These are phyloP conservation scores for Heterobasidion occidentale DNA, from an alignment of 1,284 basidiomycete genomes.

Conservation along the genomic window DNA sequence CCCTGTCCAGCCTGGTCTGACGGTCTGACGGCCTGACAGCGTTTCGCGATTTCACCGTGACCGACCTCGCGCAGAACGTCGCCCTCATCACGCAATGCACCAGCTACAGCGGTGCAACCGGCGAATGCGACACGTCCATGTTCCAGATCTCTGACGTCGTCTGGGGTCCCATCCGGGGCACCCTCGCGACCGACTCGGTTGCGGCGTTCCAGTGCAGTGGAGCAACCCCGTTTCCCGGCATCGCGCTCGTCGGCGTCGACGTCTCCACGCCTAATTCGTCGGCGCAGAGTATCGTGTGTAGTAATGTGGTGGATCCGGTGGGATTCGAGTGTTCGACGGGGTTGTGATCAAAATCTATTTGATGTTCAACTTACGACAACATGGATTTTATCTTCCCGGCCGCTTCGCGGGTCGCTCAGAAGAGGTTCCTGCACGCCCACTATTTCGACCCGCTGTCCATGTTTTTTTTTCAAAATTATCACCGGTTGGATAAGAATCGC, in stretches of 20 bases:
- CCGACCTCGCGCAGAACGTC: conserved; percentile 15
- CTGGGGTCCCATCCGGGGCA: conserved; percentile 22
- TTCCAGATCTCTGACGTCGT: conserved; percentile 26
- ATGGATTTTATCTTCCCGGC: too few species aligned
- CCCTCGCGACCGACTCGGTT: conserved; percentile 13
- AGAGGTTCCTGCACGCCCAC: too few species aligned
- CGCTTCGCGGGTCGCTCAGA: too few species aligned
- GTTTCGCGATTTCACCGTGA: conserved; percentile 20
- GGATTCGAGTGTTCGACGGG: conserved; percentile 20
- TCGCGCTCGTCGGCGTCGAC: conserved; percentile 18
- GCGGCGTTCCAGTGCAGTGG: conserved; percentile 24
- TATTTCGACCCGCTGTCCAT: too few species aligned
- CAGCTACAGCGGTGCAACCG: conserved; percentile 23
- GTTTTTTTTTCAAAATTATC: too few species aligned
- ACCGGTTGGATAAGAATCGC: too few species aligned
- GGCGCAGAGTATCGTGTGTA: conserved; percentile 15
- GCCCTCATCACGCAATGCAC: conserved; percentile 26
- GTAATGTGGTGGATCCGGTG: conserved; percentile 17
- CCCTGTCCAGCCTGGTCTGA: too few species aligned
- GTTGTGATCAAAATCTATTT: neutral
- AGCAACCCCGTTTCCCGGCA: conserved; percentile 20
- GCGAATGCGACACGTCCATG: conserved; percentile 23
- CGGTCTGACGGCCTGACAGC: neutral
- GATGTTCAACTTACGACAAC: too few species aligned
- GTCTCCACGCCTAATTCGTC: conserved; percentile 9